Base-by-base conservation (phyloP, 768 basidiomycete genomes). In the Lactifluus subvellereus region DNA sequence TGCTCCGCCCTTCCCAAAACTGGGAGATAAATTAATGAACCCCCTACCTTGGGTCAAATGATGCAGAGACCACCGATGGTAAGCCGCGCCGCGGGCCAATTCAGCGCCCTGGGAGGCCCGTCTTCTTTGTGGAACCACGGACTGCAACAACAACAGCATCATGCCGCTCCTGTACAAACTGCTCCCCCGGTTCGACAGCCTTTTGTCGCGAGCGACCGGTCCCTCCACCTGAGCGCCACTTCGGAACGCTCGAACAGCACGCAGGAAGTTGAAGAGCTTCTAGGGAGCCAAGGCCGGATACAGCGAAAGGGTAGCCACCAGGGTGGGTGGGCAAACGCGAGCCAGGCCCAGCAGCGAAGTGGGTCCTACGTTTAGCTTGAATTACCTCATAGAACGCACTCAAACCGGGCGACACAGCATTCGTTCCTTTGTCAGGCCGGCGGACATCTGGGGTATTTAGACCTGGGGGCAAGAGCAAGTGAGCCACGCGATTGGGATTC, bases 231-330 rank as follows among this genome's bases (percentile, higher is more conserved):
- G 56, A 57, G 56, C 18, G 52, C 18, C 18, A 10, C 45, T n/a
- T 64, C 63, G 59, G 54, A 56, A 35, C 63, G 54, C n/a, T 60
- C 88, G 37, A 83, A 84, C 58, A 89, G 87, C 70, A 79, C 82
- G 1, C 81, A 84, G 54, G 89, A 90, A 69, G 86, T 89, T n/a
- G 88, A 91, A 69, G 80, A 81, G 64, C 70, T 89, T 63, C 76
- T 89, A 42, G 73, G 79, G 2, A 62, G 62, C 52, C 63, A 57
- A 53, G 61, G 61, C 5, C 69, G 45, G 22, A 30, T 43, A 22
- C 62, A 37, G 22, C 58, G 63, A 35, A 56, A 30, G 53, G 9
- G 32, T 16, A 50, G 27, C 48, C 55, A 60, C 18, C 58, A 55
- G 14, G 61, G 57, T 18, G 61, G 55, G 37, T 64, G 64, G 62